phyloP scores from a whole-genome alignment of 257 asterid genomes.

The Voacanga thouarsii region DNA sequence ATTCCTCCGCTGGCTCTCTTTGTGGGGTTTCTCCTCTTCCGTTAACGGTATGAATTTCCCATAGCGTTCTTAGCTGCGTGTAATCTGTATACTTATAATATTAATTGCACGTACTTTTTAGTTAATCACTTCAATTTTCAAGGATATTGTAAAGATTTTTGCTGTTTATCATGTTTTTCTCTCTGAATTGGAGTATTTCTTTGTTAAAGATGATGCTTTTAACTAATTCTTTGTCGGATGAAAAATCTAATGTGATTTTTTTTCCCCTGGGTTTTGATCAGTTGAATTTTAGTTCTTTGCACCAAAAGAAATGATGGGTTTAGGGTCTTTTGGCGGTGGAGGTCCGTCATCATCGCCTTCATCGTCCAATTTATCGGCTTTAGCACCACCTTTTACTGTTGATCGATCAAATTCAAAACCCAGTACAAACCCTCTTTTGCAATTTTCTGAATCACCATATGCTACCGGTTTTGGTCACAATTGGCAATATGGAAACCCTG shows the following conservation, averaged over 20 bases:
- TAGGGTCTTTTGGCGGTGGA: constrained; percentile 59
- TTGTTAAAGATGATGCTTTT: neutral
- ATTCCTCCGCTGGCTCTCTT: neutral
- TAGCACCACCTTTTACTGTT: constrained; percentile 96
- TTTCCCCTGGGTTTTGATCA: constrained; percentile 35
- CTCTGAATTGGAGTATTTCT: constrained; percentile 3
- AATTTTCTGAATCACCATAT: constrained; percentile 43
- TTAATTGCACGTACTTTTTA: constrained; percentile 7
- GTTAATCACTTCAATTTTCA: neutral
- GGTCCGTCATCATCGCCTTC: constrained; percentile 55
- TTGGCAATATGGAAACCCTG: constrained; percentile 53
- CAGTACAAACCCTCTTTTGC: constrained; percentile 39
- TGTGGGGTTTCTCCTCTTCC: constrained; percentile 19
- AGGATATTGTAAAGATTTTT: neutral
- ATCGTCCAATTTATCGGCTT: constrained; percentile 74
- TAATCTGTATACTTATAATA: neutral
- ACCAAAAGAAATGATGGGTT: constrained; percentile 53
- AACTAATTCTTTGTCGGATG: constrained; percentile 10
- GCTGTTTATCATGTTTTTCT: constrained; percentile 8
- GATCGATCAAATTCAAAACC: constrained; percentile 60
- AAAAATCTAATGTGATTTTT: constrained; percentile 10
- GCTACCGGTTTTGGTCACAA: constrained; percentile 39
- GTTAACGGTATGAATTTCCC: constrained; percentile 33
- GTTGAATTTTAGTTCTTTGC: constrained; percentile 9
- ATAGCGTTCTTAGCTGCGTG: neutral